These are phyloP conservation scores for Pittosporum tobira DNA, from an alignment of 129 eudicot genomes.

Conservation along the genomic window DNA sequence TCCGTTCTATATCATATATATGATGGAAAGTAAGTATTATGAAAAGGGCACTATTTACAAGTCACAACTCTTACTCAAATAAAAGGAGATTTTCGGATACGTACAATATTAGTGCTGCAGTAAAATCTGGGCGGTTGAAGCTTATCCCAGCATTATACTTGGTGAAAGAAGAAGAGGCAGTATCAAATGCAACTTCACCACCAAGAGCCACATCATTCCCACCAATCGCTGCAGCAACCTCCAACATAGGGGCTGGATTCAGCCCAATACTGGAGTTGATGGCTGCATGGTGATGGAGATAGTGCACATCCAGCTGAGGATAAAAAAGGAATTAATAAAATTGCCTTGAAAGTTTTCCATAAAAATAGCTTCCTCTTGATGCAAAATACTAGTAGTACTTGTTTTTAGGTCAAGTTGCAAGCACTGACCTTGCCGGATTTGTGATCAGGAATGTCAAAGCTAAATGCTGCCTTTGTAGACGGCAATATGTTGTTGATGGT, in stretches of 20 bases:
- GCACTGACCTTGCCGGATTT: conserved; percentile 83
- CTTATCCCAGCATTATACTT: conserved; percentile 78
- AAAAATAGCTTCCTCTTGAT: not conserved
- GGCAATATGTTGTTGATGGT: conserved; percentile 55
- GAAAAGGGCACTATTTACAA: not conserved
- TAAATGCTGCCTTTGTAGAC: conserved; percentile 52
- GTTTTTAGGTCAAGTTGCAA: not conserved
- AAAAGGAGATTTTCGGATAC: conserved; percentile 13
- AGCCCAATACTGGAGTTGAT: conserved; percentile 79
- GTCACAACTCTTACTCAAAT: not conserved
- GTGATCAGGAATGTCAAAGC: conserved; percentile 92
- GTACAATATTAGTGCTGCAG: conserved; percentile 71
- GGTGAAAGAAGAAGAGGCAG: conserved; percentile 75
- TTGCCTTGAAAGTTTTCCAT: conserved; percentile 1
- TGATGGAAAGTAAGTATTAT: not conserved
- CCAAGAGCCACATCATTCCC: conserved; percentile 55
- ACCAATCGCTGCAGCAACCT: conserved; percentile 71
- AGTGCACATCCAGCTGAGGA: conserved; percentile 77
- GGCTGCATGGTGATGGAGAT: conserved; percentile 56
- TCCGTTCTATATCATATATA: conserved; percentile 51
- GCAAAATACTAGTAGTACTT: not conserved
- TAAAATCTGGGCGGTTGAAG: conserved; percentile 65
- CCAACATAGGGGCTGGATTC: conserved; percentile 69
- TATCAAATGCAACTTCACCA: conserved; percentile 78
- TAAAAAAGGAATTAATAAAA: conserved; percentile 4